A percentile compares a stretch with the other conserved stretches of the same genome.
Evolutionary conservation across 129 eudicot species (phyloP).

Genomic region (Artemisia argyi): DNA sequence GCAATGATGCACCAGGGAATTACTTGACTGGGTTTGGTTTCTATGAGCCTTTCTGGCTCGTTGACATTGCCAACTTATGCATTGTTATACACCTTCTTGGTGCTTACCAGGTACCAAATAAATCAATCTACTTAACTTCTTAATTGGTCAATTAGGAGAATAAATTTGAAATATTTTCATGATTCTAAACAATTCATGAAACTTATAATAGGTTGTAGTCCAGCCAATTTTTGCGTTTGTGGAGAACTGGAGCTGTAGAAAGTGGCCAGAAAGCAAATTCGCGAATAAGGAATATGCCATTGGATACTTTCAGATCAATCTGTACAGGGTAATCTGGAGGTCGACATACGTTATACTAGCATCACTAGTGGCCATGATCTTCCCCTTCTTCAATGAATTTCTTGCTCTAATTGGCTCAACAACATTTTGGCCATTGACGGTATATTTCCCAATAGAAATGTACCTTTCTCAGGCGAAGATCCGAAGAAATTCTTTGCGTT

Average conservation of each 20-base stretch:
- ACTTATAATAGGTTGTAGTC: conserved; percentile 37
- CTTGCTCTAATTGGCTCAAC: conserved; percentile 63
- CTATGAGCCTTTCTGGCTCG: conserved; percentile 72
- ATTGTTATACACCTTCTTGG: conserved; percentile 62
- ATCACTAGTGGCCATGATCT: conserved; percentile 45
- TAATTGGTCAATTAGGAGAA: background rate
- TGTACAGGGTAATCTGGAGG: conserved; percentile 62
- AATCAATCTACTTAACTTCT: no score
- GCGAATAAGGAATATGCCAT: conserved; percentile 31
- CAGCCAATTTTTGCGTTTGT: conserved; percentile 59
- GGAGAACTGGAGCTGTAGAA: conserved; percentile 39
- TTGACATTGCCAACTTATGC: conserved; percentile 59
- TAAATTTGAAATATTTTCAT: no score
- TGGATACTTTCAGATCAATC: conserved; percentile 34
- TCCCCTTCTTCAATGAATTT: conserved; percentile 71
- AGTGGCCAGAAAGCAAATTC: conserved; percentile 53
- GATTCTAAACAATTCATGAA: background rate
- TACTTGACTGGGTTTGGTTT: conserved; percentile 33
- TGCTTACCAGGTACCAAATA: conserved; percentile 60
- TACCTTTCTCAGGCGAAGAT: conserved; percentile 47
- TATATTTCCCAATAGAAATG: conserved; percentile 56
- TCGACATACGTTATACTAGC: conserved; percentile 48
- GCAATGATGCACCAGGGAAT: conserved; percentile 69
- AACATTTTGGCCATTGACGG: conserved; percentile 52
- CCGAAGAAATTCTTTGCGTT: conserved; percentile 32